These are phyloP conservation scores for Austroboletus eburneus DNA, from an alignment of 768 basidiomycete species.

Conservation along the genomic window DNA sequence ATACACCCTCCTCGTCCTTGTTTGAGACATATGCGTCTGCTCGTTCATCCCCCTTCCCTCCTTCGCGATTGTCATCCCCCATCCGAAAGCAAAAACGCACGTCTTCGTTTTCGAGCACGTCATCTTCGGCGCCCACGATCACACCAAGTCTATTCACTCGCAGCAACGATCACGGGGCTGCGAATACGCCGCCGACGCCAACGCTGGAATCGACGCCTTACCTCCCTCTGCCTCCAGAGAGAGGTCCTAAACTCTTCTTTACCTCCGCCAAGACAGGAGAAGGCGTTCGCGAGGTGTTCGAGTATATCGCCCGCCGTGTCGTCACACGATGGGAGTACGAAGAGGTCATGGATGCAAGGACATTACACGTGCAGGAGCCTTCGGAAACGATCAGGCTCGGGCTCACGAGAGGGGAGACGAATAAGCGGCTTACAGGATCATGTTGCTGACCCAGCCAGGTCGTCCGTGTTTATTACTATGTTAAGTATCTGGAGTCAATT, in stretches of 20 bases:
- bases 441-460: conserved; percentile 16
- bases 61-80: conserved; percentile 26
- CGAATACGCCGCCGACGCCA: conserved; percentile 16
- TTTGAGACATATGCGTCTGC: conserved; percentile 62
- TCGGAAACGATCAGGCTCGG: conserved; percentile 37
- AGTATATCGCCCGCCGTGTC: conserved; percentile 65
- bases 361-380: conserved; percentile 38
- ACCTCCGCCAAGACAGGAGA: conserved; percentile 77
- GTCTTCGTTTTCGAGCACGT: conserved; percentile 33
- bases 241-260: conserved; percentile 64
- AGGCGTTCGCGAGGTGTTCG: conserved; percentile 70
- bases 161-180: conserved; percentile 13
- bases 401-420: conserved; percentile 10
- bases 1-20: conserved; percentile 77
- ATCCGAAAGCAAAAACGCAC: conserved; percentile 32
- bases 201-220: conserved; percentile 13
- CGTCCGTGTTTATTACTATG: conserved; percentile 19
- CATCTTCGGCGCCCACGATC: conserved; percentile 44
- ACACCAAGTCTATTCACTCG: conserved; percentile 56
- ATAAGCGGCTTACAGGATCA: conserved; percentile 3
- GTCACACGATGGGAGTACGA: conserved; percentile 64
- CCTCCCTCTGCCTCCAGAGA: conserved; percentile 34
- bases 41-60: conserved; percentile 52
- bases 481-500: conserved; percentile 5
- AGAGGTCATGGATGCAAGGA: conserved; percentile 47